phyloP scores from a whole-genome alignment of 176 grass and related monocot genomes.

The Cenchrus purpureus region DNA sequence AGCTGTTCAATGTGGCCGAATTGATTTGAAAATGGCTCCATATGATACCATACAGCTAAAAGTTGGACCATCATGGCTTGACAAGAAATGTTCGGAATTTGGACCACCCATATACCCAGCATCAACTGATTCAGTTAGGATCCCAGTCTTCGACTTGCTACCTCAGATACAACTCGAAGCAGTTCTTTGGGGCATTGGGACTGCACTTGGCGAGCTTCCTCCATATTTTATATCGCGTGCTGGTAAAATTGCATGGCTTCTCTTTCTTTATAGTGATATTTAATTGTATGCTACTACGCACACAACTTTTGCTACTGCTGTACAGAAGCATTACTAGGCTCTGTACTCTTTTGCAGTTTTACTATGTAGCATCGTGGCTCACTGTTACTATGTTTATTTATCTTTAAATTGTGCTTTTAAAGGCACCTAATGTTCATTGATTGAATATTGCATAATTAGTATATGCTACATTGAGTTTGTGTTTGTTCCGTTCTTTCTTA shows the following conservation, averaged over 20 bases:
- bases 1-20: slow-evolving; percentile 86
- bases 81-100: slow-evolving; percentile 95
- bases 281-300: not conserved
- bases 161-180: slow-evolving; percentile 93
- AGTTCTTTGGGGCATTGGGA: slow-evolving; percentile 97
- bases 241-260: slow-evolving; percentile 46
- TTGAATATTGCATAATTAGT: slow-evolving; percentile 15
- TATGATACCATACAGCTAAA: slow-evolving; percentile 98
- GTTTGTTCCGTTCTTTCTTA: not conserved
- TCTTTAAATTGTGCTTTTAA: not conserved
- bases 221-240: slow-evolving; percentile 99
- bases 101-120: slow-evolving; percentile 64
- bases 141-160: slow-evolving; percentile 84
- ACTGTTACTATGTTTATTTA: not conserved
- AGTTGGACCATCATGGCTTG: slow-evolving; percentile 83
- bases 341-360: not conserved
- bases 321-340: not conserved
- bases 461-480: not conserved
- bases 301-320: not conserved
- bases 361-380: not conserved
- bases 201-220: slow-evolving; percentile 94
- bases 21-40: slow-evolving; percentile 87
- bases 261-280: slow-evolving; percentile 23
- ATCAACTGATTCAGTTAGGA: slow-evolving; percentile 67
- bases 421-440: not conserved